These are phyloP conservation scores for Wickerhamiella brachini DNA, from an alignment of 805 yeast genomes.

Conservation along the genomic window DNA sequence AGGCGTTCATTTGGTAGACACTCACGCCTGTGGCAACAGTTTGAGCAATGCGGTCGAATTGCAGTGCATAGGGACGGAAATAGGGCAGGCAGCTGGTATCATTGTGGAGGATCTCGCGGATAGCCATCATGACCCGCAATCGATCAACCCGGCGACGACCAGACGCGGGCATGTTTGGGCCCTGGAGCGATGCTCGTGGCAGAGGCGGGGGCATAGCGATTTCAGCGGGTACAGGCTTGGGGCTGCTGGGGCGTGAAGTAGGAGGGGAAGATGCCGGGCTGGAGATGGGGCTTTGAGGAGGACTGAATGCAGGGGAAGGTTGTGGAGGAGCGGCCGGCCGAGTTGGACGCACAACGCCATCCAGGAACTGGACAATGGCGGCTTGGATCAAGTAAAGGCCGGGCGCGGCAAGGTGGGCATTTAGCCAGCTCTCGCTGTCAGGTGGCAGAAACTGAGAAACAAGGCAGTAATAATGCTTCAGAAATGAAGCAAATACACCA, in stretches of 20 bases:
- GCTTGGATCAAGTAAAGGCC: constrained; percentile 23
- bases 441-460: constrained; percentile 19
- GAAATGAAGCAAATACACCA: constrained; percentile 28
- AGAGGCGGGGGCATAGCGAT: not conserved
- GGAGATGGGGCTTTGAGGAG: not conserved
- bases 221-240: not conserved
- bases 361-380: constrained; percentile 16
- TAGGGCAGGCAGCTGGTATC: constrained; percentile 22
- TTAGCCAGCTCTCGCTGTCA: constrained; percentile 7
- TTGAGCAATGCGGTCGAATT: constrained; percentile 27
- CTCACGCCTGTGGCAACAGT: constrained; percentile 23
- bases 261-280: constrained; percentile 2
- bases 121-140: constrained; percentile 21
- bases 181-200: not conserved
- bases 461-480: constrained; percentile 28
- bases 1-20: constrained; percentile 26
- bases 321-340: not conserved
- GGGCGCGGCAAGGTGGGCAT: constrained; percentile 18
- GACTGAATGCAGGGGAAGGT: not conserved
- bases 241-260: constrained; percentile 1
- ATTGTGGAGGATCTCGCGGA: constrained; percentile 28
- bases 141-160: constrained; percentile 22
- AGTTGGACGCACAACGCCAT: constrained; percentile 2
- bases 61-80: constrained; percentile 21
- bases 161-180: not conserved